Conservation (phyloP, 1,139 yeast genomes). For the Saccharomyces hybrid region DNA sequence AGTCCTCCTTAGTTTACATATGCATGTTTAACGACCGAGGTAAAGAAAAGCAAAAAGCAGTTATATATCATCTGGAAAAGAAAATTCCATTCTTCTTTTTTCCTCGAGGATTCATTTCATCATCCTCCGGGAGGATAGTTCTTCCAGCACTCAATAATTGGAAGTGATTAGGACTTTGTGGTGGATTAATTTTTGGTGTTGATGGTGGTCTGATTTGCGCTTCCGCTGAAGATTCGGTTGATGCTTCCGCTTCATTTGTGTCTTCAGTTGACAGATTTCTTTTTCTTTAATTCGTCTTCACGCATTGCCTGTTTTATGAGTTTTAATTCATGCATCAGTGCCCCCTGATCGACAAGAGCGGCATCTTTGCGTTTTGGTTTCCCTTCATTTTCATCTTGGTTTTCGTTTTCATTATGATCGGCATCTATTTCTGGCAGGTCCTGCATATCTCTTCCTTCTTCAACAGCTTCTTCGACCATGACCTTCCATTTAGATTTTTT, state of each 20-base stretch:
- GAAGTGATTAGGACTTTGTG: conserved; percentile 16
- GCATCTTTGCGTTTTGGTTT: conserved; percentile 15
- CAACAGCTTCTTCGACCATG: conserved; percentile 66
- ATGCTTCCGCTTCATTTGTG: not conserved
- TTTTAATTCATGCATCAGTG: conserved; percentile 24
- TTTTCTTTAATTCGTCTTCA: conserved; percentile 13
- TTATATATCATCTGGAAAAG: conserved; percentile 27
- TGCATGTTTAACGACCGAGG: not conserved
- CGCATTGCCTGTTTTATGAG: conserved; percentile 22
- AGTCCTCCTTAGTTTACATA: not conserved
- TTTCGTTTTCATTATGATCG: conserved; percentile 9
- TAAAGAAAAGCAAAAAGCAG: not conserved
- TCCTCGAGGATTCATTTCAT: conserved; percentile 11
- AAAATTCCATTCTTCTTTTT: conserved; percentile 16
- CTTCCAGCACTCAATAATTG: conserved; percentile 29
- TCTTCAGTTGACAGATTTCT: not conserved
- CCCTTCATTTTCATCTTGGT: conserved; percentile 9
- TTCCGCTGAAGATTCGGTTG: not conserved
- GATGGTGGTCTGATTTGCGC: not conserved
- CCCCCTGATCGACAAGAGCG: conserved; percentile 27
- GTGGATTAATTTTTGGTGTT: conserved; percentile 2
- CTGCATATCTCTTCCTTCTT: conserved; percentile 14
- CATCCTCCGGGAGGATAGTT: conserved; percentile 27
- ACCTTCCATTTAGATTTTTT: conserved; percentile 51
- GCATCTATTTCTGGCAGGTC: conserved; percentile 3